Percentiles rank a stretch among this genome's conserved stretches.
These are phyloP conservation scores for Gossypium trilobum DNA, from an alignment of 441 rosid species.

Conservation along the genomic window DNA sequence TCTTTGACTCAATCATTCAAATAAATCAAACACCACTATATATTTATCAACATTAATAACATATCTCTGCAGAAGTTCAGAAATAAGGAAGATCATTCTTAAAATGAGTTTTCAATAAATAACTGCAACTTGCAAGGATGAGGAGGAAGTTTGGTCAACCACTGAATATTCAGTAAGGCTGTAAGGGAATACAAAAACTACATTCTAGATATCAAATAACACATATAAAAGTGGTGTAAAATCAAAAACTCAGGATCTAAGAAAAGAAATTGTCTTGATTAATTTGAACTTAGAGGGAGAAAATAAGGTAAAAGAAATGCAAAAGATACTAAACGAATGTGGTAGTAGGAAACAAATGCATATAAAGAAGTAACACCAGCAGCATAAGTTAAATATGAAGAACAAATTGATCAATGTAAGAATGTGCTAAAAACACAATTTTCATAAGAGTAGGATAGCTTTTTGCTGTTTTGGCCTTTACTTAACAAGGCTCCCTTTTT, in stretches of 20 bases:
- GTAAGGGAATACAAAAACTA: background rate
- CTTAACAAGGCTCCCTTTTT: background rate
- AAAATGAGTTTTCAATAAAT: background rate
- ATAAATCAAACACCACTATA: background rate
- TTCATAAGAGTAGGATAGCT: background rate
- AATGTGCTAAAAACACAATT: background rate
- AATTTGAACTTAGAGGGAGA: background rate
- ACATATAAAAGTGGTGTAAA: background rate
- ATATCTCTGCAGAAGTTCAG: background rate
- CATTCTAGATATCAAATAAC: background rate
- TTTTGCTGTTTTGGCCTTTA: background rate
- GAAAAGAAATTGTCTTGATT: background rate
- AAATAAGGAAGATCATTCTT: background rate
- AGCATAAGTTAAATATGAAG: background rate
- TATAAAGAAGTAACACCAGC: background rate
- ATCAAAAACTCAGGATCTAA: background rate
- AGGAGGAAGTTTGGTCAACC: background rate
- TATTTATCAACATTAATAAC: background rate
- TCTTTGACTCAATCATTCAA: slow-evolving; percentile 1
- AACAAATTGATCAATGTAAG: background rate
- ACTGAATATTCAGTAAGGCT: background rate
- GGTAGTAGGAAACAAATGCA: background rate
- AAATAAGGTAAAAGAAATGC: background rate
- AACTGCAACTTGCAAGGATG: background rate
- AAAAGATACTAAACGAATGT: background rate